Percentiles rank a stretch among this genome's conserved stretches.
Evolutionary conservation across 345 rosid genomes (phyloP).

Genomic region (Kernera saxatilis): DNA sequence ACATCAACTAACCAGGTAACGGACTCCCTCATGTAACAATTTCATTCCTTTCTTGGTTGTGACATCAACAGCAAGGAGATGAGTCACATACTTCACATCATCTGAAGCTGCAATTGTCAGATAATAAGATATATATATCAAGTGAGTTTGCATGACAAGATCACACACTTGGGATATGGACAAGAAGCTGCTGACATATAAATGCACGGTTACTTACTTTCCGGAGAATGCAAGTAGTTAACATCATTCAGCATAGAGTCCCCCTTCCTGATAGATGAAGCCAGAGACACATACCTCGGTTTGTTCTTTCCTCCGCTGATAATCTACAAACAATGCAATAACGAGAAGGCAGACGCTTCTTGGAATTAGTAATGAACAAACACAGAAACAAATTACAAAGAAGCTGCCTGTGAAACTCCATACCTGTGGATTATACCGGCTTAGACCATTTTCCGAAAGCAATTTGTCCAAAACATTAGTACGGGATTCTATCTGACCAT

Average conservation of each 20-base stretch:
- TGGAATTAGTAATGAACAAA: slow-evolving; percentile 1
- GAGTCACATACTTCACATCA: slow-evolving; percentile 92
- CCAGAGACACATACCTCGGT: slow-evolving; percentile 64
- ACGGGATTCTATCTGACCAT: slow-evolving; percentile 75
- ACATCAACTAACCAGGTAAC: slow-evolving; percentile 58
- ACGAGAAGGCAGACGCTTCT: slow-evolving; percentile 4
- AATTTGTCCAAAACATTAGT: slow-evolving; percentile 86
- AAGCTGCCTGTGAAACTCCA: slow-evolving; percentile 7
- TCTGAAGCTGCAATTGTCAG: slow-evolving; percentile 55
- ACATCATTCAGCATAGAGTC: slow-evolving; percentile 58
- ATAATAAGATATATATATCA: slow-evolving; percentile 22
- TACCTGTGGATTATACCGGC: slow-evolving; percentile 96
- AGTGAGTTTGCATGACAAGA: slow-evolving; percentile 13
- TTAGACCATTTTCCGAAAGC: slow-evolving; percentile 76
- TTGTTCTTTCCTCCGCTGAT: slow-evolving; percentile 54
- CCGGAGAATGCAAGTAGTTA: slow-evolving; percentile 80
- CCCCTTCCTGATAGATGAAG: slow-evolving; percentile 50
- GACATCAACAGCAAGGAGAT: slow-evolving; percentile 84
- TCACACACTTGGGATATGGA: slow-evolving; percentile 6
- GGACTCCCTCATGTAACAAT: slow-evolving; percentile 81
- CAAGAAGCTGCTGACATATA: slow-evolving; percentile 5
- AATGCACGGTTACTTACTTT: slow-evolving; percentile 50
- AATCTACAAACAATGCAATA: slow-evolving; percentile 49
- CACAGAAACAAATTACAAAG: background rate
- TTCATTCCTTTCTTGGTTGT: slow-evolving; percentile 70